phyloP scores from a whole-genome alignment of 257 asterid species.

The Thymus mandschuricus region DNA sequence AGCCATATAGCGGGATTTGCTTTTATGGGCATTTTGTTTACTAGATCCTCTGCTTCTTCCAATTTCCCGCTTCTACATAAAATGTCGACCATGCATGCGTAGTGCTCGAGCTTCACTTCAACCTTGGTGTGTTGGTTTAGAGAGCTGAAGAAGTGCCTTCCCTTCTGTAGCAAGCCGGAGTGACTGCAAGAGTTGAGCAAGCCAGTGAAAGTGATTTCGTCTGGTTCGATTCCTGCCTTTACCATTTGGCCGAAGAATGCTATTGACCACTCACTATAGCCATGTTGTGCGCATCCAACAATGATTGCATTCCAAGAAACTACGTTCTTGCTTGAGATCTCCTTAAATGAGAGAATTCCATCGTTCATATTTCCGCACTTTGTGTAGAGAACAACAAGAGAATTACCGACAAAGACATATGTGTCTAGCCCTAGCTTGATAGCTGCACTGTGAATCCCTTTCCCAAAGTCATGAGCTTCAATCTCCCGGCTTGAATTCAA shows the following conservation, averaged over 20 bases:
- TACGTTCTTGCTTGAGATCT: constrained; percentile 54
- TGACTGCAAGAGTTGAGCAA: constrained; percentile 89
- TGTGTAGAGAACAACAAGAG: constrained; percentile 72
- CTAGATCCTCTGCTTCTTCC: constrained; percentile 67
- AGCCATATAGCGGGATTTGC: constrained; percentile 68
- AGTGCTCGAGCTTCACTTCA: constrained; percentile 73
- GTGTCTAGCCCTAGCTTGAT: constrained; percentile 66
- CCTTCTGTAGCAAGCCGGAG: constrained; percentile 78
- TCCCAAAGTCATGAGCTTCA: constrained; percentile 63
- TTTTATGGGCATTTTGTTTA: constrained; percentile 60
- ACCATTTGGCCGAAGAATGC: constrained; percentile 67
- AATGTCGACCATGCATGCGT: constrained; percentile 79
- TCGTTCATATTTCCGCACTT: constrained; percentile 63
- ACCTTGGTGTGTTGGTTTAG: constrained; percentile 29
- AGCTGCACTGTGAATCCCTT: constrained; percentile 61
- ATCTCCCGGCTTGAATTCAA: constrained; percentile 68
- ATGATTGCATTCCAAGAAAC: constrained; percentile 90
- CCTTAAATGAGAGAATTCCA: constrained; percentile 56
- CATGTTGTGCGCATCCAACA: constrained; percentile 90
- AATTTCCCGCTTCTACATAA: constrained; percentile 69
- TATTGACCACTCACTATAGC: constrained; percentile 66
- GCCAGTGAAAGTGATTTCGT: constrained; percentile 85
- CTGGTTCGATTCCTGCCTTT: constrained; percentile 56
- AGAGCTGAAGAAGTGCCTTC: constrained; percentile 52
- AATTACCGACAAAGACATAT: constrained; percentile 73